Percentiles rank a stretch among this genome's conserved stretches.
Conservation (phyloP, 106 monocot species). For the Apostasia shenzhenica region DNA sequence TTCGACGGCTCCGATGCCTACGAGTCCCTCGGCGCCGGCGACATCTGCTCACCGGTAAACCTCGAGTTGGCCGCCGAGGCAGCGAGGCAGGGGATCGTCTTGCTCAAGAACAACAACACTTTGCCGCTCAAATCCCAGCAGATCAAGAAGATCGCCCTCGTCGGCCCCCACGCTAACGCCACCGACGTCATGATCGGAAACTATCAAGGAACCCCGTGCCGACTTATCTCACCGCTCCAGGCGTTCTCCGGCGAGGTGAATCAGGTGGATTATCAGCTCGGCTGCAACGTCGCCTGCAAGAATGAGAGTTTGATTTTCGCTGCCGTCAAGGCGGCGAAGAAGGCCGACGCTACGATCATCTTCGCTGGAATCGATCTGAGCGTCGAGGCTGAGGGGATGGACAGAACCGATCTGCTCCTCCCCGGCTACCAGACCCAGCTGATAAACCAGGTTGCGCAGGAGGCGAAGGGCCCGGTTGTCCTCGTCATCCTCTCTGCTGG, state of each 20-base stretch:
- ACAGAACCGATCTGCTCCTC: constrained; percentile 3
- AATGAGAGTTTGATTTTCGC: not conserved
- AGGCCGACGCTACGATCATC: constrained; percentile 7
- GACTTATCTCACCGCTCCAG: constrained; percentile 5
- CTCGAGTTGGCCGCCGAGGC: constrained; percentile 18
- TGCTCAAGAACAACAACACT: constrained; percentile 20
- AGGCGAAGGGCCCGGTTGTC: constrained; percentile 13
- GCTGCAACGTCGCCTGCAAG: constrained; percentile 11
- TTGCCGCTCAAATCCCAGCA: not conserved
- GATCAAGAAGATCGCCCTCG: constrained; percentile 10
- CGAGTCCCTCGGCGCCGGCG: constrained; percentile 5
- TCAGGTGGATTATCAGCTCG: not conserved
- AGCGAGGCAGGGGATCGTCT: constrained; percentile 32
- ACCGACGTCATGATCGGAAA: constrained; percentile 24
- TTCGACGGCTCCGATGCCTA: constrained; percentile 25
- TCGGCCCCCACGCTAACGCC: constrained; percentile 26
- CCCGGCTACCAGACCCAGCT: constrained; percentile 13
- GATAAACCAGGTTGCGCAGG: not conserved
- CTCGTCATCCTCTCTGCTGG: constrained; percentile 18
- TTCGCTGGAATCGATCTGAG: not conserved
- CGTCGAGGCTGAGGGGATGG: constrained; percentile 4
- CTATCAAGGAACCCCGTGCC: constrained; percentile 23
- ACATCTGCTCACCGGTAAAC: constrained; percentile 20
- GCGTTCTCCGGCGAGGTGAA: constrained; percentile 1
- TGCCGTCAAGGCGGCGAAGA: constrained; percentile 6